These are phyloP conservation scores for Pittosporum tobira DNA, from an alignment of 129 eudicot species.

Conservation along the genomic window DNA sequence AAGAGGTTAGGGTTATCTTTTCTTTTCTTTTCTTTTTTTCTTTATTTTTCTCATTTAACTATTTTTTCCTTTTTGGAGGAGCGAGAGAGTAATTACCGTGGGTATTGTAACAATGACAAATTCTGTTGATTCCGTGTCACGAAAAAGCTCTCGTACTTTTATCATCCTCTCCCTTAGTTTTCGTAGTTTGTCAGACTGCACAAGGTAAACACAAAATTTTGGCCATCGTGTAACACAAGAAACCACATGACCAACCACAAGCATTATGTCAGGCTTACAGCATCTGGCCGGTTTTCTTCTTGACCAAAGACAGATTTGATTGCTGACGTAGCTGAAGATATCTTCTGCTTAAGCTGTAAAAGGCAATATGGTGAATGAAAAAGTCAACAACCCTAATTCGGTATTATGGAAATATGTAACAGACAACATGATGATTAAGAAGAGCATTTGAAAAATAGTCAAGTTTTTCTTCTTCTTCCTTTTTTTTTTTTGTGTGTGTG, in stretches of 20 bases:
- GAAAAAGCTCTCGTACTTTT: constrained; percentile 93
- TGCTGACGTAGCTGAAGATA: constrained; percentile 85
- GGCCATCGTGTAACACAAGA: background rate
- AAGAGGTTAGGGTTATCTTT: background rate
- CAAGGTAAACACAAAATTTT: background rate
- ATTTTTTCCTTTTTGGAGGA: background rate
- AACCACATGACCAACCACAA: background rate
- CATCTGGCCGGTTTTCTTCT: constrained; percentile 45
- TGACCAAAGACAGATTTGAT: constrained; percentile 90
- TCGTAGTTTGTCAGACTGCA: constrained; percentile 70
- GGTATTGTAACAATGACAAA: constrained; percentile 94
- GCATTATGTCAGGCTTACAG: constrained; percentile 41
- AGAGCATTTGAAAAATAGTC: too few relatives aligned
- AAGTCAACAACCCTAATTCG: too few relatives aligned
- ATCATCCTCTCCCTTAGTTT: constrained; percentile 80
- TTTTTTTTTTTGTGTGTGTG: too few relatives aligned
- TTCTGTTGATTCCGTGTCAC: constrained; percentile 77
- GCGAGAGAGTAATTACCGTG: constrained; percentile 45
- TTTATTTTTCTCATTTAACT: background rate
- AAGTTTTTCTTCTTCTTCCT: too few relatives aligned
- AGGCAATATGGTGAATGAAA: constrained; percentile 7
- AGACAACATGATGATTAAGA: too few relatives aligned
- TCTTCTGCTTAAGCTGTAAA: constrained; percentile 75
- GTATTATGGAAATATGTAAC: too few relatives aligned
- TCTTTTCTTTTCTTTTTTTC: background rate